Conservation (phyloP, 176 grass and related monocot genomes). For the Triticum urartu region DNA sequence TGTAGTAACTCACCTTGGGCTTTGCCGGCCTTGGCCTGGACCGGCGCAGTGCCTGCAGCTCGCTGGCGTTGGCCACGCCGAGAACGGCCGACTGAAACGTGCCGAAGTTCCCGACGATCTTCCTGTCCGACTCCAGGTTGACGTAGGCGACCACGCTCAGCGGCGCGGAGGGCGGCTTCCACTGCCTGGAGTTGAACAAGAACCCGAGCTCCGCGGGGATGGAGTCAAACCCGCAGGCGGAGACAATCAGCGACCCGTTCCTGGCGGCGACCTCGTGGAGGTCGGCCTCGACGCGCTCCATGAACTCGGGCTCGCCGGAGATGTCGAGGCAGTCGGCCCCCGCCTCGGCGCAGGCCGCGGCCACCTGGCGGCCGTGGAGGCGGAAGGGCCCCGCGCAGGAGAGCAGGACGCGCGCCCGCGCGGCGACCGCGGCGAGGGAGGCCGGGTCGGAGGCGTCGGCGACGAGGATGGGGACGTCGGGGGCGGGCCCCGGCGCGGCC, state of each 20-base stretch:
- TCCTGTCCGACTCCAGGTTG: slow-evolving; percentile 58
- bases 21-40: slow-evolving; percentile 62
- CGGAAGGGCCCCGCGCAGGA: slow-evolving; percentile 76
- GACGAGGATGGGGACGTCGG: slow-evolving; percentile 48
- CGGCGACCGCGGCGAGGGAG: slow-evolving; percentile 57
- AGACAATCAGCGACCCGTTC: slow-evolving; percentile 64
- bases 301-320: slow-evolving; percentile 85
- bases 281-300: slow-evolving; percentile 70
- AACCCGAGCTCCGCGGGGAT: slow-evolving; percentile 74
- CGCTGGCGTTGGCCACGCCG: slow-evolving; percentile 44
- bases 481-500: slow-evolving; percentile 19
- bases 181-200: slow-evolving; percentile 64
- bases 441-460: slow-evolving; percentile 64
- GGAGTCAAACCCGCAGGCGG: slow-evolving; percentile 90
- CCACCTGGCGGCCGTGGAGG: slow-evolving; percentile 62
- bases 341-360: slow-evolving; percentile 52
- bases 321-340: slow-evolving; percentile 85
- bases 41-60: slow-evolving; percentile 62
- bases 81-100: slow-evolving; percentile 91
- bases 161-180: slow-evolving; percentile 52
- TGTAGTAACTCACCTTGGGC: slow-evolving; percentile 48
- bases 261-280: slow-evolving; percentile 50
- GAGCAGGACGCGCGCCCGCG: slow-evolving; percentile 52
- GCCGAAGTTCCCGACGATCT: slow-evolving; percentile 64
- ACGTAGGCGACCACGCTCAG: slow-evolving; percentile 56